Evolutionary conservation across 139 green algal genomes (phyloP).

Genomic region (Auxenochlorella pyrenoidosa): DNA sequence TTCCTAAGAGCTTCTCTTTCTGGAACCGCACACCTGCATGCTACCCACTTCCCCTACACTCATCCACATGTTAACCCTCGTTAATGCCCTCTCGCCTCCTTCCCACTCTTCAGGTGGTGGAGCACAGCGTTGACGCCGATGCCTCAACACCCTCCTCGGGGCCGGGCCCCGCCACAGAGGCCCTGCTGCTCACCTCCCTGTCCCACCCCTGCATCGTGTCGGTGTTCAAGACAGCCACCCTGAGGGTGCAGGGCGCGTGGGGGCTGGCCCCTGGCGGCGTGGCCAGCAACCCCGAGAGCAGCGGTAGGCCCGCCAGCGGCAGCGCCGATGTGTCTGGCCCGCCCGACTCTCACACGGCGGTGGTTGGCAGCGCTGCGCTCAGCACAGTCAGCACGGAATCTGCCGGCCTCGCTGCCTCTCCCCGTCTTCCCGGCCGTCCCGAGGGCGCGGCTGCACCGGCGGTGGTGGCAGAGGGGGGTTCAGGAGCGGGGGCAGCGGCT

Average conservation of each 20-base stretch:
- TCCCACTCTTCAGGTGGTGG: neutral
- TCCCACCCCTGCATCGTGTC: constrained; percentile 2
- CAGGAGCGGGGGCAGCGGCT: too few relatives aligned
- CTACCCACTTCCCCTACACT: too few relatives aligned
- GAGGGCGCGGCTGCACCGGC: too few relatives aligned
- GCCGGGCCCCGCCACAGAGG: neutral
- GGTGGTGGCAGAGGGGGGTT: neutral
- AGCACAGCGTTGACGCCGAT: neutral
- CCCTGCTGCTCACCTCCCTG: neutral
- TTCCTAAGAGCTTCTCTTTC: too few relatives aligned
- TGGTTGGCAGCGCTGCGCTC: too few relatives aligned
- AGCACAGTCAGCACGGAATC: too few relatives aligned
- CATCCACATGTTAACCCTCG: too few relatives aligned
- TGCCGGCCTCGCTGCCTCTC: too few relatives aligned
- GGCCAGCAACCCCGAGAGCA: neutral
- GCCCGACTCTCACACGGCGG: too few relatives aligned
- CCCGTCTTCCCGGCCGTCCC: too few relatives aligned
- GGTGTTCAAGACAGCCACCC: neutral
- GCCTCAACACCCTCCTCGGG: neutral
- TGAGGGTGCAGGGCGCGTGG: neutral
- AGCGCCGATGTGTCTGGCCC: neutral
- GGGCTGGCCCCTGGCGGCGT: neutral
- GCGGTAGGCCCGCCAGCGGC: neutral
- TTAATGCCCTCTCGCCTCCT: too few relatives aligned
- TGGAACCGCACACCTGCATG: too few relatives aligned